A percentile compares a stretch with the other conserved stretches of the same genome.
Conservation (phyloP, 805 yeast species). For the Ogataea chonburiensis region DNA sequence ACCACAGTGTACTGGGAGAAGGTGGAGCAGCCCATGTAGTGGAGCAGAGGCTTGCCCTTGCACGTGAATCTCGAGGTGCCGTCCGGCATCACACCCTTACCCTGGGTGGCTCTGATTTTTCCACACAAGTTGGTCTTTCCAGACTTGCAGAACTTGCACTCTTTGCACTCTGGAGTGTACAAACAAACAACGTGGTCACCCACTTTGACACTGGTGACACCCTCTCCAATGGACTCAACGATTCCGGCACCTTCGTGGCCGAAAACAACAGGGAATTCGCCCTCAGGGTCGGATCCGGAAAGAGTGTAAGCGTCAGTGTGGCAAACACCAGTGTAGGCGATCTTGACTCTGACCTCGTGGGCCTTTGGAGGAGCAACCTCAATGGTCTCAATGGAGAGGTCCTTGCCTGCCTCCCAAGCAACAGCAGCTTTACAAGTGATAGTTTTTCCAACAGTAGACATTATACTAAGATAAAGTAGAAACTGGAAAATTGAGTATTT, state of each 20-base stretch:
- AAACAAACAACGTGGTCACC: slow-evolving; percentile 94
- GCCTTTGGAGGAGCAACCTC: slow-evolving; percentile 94
- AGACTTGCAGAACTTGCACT: slow-evolving; percentile 91
- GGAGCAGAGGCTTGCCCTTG: slow-evolving; percentile 80
- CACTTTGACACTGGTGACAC: slow-evolving; percentile 81
- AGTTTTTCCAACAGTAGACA: slow-evolving; percentile 36
- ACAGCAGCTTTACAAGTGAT: slow-evolving; percentile 94
- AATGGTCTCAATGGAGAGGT: slow-evolving; percentile 74
- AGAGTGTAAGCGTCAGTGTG: slow-evolving; percentile 98
- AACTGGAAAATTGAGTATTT: slow-evolving; percentile 1
- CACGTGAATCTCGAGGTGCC: slow-evolving; percentile 90
- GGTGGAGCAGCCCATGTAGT: slow-evolving; percentile 98
- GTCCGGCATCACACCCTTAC: slow-evolving; percentile 98
- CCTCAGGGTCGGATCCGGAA: slow-evolving; percentile 95
- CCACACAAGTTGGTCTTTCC: slow-evolving; percentile 98
- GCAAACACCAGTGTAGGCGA: slow-evolving; percentile 90
- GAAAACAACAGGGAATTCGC: slow-evolving; percentile 86
- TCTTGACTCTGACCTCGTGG: slow-evolving; percentile 93
- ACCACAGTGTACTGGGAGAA: slow-evolving; percentile 97
- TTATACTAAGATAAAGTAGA: slow-evolving; percentile 8
- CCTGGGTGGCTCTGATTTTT: slow-evolving; percentile 94
- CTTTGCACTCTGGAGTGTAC: slow-evolving; percentile 94
- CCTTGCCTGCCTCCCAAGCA: slow-evolving; percentile 91
- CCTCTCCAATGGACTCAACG: slow-evolving; percentile 94
- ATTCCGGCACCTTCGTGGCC: slow-evolving; percentile 99